Evolutionary conservation across 257 asterid genomes (phyloP).

Genomic region (Solanum arcanum): DNA sequence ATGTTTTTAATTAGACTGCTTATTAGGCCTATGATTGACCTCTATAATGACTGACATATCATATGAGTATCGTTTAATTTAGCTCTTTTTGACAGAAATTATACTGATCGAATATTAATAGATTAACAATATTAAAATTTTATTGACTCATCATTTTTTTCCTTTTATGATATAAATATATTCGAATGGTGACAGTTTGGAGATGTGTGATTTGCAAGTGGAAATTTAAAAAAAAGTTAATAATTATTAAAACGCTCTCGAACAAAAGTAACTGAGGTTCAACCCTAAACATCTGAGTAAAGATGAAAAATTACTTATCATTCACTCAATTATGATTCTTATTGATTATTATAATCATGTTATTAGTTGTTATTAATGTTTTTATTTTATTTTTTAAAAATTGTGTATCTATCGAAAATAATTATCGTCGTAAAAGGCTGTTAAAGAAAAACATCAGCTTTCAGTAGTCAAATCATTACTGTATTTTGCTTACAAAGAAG

Average conservation of each 20-base stretch:
- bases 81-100: not conserved
- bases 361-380: not conserved
- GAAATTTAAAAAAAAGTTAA: not conserved
- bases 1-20: constrained; percentile 3
- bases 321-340: too few species aligned
- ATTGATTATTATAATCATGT: too few species aligned
- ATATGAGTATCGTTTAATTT: not conserved
- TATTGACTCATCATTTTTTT: not conserved
- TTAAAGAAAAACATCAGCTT: not conserved
- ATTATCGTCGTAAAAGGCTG: not conserved
- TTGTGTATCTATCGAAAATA: fast-evolving
- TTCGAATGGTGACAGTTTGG: not conserved
- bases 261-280: not conserved
- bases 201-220: not conserved
- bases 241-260: not conserved
- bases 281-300: fast-evolving
- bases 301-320: too few species aligned
- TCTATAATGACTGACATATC: constrained; percentile 14
- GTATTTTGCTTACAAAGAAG: not conserved
- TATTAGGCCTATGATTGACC: constrained; percentile 19
- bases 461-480: not conserved
- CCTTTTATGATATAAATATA: not conserved
- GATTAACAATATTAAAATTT: not conserved
- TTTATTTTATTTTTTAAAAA: not conserved
- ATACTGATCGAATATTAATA: not conserved